Evolutionary conservation across 495 filamentous ascomycete genomes (phyloP).

Genomic region (Penicillium maclennaniae): DNA sequence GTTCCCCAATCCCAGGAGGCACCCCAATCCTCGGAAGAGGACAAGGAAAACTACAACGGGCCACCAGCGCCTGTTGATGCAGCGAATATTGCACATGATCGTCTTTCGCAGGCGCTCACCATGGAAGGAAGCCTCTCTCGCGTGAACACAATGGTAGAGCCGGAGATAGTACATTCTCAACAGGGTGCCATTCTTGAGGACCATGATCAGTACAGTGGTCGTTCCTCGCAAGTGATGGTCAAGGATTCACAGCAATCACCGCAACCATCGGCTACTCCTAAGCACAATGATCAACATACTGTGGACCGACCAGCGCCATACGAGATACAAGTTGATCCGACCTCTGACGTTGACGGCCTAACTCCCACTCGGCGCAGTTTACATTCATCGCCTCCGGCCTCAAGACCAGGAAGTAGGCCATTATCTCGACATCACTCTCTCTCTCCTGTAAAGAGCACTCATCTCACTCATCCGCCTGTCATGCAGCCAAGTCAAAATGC

Average conservation of each 20-base stretch:
- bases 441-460: background rate
- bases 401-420: slow-evolving; percentile 5
- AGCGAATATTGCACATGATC: slow-evolving; percentile 33
- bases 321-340: slow-evolving; percentile 15
- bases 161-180: background rate
- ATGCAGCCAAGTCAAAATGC: slow-evolving; percentile 2
- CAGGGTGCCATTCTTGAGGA: background rate
- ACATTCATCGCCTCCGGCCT: slow-evolving; percentile 25
- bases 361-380: slow-evolving; percentile 29
- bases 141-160: slow-evolving; percentile 2
- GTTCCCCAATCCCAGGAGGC: slow-evolving; percentile 27
- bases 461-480: background rate
- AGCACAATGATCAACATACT: background rate
- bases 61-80: slow-evolving; percentile 24
- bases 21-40: slow-evolving; percentile 37
- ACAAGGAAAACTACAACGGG: slow-evolving; percentile 48
- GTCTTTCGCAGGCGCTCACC: slow-evolving; percentile 39
- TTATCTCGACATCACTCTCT: background rate
- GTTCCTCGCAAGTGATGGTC: slow-evolving; percentile 40
- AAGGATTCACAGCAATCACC: slow-evolving; percentile 50
- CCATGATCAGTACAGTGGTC: slow-evolving; percentile 10
- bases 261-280: slow-evolving; percentile 12
- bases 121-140: slow-evolving; percentile 23
- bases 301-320: slow-evolving; percentile 1
- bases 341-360: slow-evolving; percentile 16